Base-by-base conservation (phyloP, 257 asterid species). In the Nicotiana knightiana region DNA sequence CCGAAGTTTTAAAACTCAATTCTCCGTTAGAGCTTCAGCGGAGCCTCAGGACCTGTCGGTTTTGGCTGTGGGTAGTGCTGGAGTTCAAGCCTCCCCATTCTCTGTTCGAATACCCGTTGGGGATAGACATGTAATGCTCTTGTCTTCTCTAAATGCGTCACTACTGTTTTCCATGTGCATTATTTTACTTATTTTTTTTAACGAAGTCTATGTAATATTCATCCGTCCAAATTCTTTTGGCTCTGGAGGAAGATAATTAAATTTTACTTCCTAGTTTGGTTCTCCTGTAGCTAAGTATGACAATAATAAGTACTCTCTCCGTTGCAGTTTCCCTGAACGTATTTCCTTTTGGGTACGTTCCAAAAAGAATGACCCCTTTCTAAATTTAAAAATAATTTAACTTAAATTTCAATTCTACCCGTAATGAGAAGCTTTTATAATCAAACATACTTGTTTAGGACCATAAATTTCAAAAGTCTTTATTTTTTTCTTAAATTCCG, bases 91-190 rank as follows among this genome's bases (percentile, higher is more conserved):
- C 21, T 91, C 90, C 67, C 97, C 97, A 9, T 85, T 76, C 73
- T 91, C 97, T n/a, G 75, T 95, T 65, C 93, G 81, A 87, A 91
- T 94, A 76, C 98, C 97, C 4, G 90, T 92, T 43, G 98, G 98
- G 6, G 92, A 92, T 84, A 89, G 97, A 54, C 88, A 92, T 87
- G 97, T 93, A 64, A 89, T 82, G 10, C 51, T 66, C 62, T 35
- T 53, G 48, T 39, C 46, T 24, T 51, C 30, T 21, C 33, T 61
- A 8, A 4, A 58, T 28, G 46, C 46, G 46, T 39, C 46, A 39
- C 46, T 39, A 39, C 10, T 76, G 32, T 26, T 15, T 35, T 30
- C 9, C 7, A 18, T 10, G 13, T 28, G 32, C 53, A 0, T 37
- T 67, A 9, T 8, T 1, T 18, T 79, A 53, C 12, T 30, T 75